Evolutionary conservation across 2,329 filamentous ascomycete species (phyloP).

Genomic region (Trichoderma sp.): DNA sequence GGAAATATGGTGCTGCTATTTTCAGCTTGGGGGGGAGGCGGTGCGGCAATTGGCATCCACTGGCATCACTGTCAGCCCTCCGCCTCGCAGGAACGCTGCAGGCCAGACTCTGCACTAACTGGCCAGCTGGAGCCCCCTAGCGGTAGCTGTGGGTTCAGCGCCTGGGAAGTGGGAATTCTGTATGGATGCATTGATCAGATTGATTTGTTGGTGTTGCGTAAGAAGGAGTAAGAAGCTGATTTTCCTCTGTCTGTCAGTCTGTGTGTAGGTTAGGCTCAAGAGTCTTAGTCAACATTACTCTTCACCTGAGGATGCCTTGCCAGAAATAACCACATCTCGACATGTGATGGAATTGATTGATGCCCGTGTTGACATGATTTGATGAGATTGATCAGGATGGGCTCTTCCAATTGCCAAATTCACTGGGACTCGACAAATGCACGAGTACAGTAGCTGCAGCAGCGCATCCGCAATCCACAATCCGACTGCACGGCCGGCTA

Average conservation of each 20-base stretch:
- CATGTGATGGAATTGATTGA: neutral
- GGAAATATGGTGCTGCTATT: slow-evolving; percentile 19
- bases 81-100: slow-evolving; percentile 18
- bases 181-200: neutral
- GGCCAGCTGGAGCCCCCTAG: neutral
- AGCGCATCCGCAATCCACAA: slow-evolving; percentile 12
- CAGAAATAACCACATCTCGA: neutral
- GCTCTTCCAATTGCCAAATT: neutral
- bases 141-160: neutral
- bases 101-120: neutral
- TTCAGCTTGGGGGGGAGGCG: slow-evolving; percentile 18
- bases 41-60: slow-evolving; percentile 14
- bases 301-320: neutral
- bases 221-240: neutral
- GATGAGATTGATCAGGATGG: neutral
- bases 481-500: slow-evolving; percentile 9
- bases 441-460: neutral
- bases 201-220: neutral
- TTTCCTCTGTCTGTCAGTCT: neutral
- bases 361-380: too few relatives aligned
- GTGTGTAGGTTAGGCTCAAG: neutral
- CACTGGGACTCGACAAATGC: neutral
- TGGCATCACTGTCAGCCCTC: slow-evolving; percentile 11
- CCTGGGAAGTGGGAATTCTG: neutral
- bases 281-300: neutral